phyloP scores from a whole-genome alignment of 352 stramenopile genomes.

The Globisporangium rhizosaccharum region DNA sequence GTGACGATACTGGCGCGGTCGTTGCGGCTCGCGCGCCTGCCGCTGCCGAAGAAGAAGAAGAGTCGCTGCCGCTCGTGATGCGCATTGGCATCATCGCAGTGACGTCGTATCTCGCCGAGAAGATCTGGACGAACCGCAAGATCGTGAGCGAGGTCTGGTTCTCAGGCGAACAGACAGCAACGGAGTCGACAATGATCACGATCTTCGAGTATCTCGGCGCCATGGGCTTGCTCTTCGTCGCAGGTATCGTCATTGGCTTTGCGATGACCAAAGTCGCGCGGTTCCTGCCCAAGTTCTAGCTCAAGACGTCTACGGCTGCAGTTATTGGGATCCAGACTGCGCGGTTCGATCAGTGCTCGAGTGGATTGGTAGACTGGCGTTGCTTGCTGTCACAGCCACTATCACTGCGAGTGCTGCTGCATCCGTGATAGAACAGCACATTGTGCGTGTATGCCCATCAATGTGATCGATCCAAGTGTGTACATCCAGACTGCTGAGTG shows the following conservation, averaged over 20 bases:
- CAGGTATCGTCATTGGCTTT: conserved; percentile 60
- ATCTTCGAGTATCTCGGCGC: conserved; percentile 72
- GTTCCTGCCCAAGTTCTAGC: conserved; percentile 11
- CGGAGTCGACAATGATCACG: conserved; percentile 58
- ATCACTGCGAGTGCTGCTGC: too few relatives aligned
- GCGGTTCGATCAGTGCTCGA: too few relatives aligned
- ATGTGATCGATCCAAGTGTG: too few relatives aligned
- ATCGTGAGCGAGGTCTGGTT: conserved; percentile 60
- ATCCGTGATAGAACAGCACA: too few relatives aligned
- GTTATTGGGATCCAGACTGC: too few relatives aligned
- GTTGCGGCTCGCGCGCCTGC: neutral
- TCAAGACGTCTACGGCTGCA: neutral
- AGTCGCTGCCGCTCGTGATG: conserved; percentile 35
- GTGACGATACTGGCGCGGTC: neutral
- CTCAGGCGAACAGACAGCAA: conserved; percentile 44
- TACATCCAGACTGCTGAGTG: too few relatives aligned
- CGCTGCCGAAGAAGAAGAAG: conserved; percentile 16
- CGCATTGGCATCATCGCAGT: conserved; percentile 54
- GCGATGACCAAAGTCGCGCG: conserved; percentile 36
- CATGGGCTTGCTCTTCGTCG: conserved; percentile 73
- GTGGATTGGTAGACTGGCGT: too few relatives aligned
- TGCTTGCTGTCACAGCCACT: too few relatives aligned
- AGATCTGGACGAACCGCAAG: conserved; percentile 75
- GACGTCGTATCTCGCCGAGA: conserved; percentile 72
- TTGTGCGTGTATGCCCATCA: too few relatives aligned